Percentiles rank a stretch among this genome's conserved stretches.
Evolutionary conservation across 225 moss, liverwort and hornwort species (phyloP).

Genomic region (Bryum argenteum): DNA sequence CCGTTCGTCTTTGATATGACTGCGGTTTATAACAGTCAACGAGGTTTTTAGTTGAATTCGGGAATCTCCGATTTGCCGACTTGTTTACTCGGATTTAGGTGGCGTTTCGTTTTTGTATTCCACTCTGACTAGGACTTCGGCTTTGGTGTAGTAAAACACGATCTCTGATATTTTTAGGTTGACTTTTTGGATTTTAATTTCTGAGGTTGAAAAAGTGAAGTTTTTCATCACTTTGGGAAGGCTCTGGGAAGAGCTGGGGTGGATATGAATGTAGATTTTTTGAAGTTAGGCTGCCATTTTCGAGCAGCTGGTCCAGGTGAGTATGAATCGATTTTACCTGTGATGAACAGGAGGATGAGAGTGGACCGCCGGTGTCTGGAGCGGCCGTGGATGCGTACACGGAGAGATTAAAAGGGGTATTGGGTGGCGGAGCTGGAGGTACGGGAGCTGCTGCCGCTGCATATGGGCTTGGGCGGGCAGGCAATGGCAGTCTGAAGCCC

Average conservation of each 20-base stretch:
- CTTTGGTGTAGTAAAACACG: background rate
- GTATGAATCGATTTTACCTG: conserved; percentile 11
- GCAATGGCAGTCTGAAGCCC: conserved; percentile 69
- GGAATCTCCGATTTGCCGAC: background rate
- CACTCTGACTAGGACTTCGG: background rate
- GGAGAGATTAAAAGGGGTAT: conserved; percentile 81
- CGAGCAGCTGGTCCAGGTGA: background rate
- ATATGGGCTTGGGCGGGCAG: conserved; percentile 69
- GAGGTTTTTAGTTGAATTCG: background rate
- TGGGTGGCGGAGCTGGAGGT: conserved; percentile 65
- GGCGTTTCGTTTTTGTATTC: background rate
- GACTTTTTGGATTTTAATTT: no score
- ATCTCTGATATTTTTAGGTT: no score
- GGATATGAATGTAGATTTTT: background rate
- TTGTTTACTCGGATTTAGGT: background rate
- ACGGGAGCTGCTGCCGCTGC: conserved; percentile 69
- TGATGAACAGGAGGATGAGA: conserved; percentile 49
- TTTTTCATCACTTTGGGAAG: conserved; percentile 9
- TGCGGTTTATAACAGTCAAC: background rate
- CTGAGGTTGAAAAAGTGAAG: background rate
- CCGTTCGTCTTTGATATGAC: background rate
- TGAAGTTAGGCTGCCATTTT: background rate
- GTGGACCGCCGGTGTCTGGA: conserved; percentile 48
- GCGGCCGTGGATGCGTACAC: conserved; percentile 62
- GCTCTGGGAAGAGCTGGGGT: background rate